Evolutionary conservation across 169 alveolate genomes (phyloP).

Genomic region (Eimeria brunetti): DNA sequence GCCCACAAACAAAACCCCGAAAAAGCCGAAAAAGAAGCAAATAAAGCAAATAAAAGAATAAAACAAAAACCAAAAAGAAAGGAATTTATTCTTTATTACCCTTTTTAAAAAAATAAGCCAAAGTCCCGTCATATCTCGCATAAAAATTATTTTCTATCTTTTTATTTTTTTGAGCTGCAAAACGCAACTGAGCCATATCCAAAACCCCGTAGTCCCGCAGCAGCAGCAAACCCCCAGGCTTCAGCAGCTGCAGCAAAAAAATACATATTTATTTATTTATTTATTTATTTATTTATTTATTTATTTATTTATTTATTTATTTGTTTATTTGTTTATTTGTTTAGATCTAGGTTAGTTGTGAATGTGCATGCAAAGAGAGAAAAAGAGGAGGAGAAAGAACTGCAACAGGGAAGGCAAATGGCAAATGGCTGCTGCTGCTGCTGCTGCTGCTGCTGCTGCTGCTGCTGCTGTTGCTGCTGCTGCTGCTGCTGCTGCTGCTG

Average conservation of each 20-base stretch:
- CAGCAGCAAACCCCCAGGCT: constrained; percentile 93
- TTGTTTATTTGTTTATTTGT: no score
- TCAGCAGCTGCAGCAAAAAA: constrained; percentile 78
- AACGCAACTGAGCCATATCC: constrained; percentile 94
- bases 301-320: no score
- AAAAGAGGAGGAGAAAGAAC: no score
- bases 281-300: no score
- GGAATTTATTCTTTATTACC: no score
- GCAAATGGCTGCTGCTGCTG: no score
- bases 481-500: background rate
- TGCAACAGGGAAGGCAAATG: no score
- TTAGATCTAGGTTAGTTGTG: no score
- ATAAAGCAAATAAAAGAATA: background rate
- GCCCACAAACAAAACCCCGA: no score
- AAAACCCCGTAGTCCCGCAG: constrained; percentile 96
- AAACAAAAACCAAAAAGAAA: background rate
- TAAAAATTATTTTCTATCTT: constrained; percentile 93
- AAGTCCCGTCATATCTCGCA: constrained; percentile 94
- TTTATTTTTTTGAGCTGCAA: constrained; percentile 83
- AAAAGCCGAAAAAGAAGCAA: background rate
- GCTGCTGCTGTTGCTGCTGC: background rate
- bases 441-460: no score
- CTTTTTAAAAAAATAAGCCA: constrained; percentile 92
- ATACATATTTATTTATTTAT: background rate
- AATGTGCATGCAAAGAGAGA: no score